These are phyloP conservation scores for Candida mattraensis DNA, from an alignment of 805 yeast genomes.

Conservation along the genomic window DNA sequence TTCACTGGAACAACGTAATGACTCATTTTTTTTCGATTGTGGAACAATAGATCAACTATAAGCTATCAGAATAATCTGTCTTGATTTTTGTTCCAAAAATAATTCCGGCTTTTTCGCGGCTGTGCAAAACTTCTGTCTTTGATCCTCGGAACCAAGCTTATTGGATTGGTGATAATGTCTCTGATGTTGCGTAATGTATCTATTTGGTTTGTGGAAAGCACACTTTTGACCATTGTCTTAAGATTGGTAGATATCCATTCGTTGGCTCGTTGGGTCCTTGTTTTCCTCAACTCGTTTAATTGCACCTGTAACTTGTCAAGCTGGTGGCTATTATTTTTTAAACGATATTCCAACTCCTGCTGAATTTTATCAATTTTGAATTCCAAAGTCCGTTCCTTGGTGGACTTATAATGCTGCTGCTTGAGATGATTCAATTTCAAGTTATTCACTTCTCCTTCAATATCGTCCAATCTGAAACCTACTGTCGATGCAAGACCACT, in stretches of 20 bases:
- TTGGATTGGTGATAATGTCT: not conserved
- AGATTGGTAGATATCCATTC: slow-evolving; percentile 6
- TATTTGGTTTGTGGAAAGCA: slow-evolving; percentile 12
- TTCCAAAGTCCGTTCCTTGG: slow-evolving; percentile 13
- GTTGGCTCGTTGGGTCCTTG: not conserved
- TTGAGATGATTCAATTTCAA: slow-evolving; percentile 10
- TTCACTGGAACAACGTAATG: slow-evolving; percentile 21
- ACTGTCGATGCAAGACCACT: slow-evolving; percentile 4
- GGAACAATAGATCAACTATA: too few species aligned
- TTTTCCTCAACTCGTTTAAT: slow-evolving; percentile 1
- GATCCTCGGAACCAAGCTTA: slow-evolving; percentile 1
- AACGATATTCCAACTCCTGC: slow-evolving; percentile 7
- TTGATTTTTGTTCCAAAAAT: not conserved
- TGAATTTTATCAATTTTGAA: slow-evolving; percentile 9
- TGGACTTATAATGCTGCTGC: slow-evolving; percentile 11
- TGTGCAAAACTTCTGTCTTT: slow-evolving; percentile 7
- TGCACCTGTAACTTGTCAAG: slow-evolving; percentile 8
- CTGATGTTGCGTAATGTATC: slow-evolving; percentile 5
- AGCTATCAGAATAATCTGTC: too few species aligned
- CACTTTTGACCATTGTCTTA: slow-evolving; percentile 7
- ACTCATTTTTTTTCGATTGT: not conserved
- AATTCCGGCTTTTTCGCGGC: slow-evolving; percentile 6
- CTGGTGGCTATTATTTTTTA: slow-evolving; percentile 7
- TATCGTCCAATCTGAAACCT: slow-evolving; percentile 10
- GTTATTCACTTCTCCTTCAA: slow-evolving; percentile 13